These are phyloP conservation scores for Plectosphaerella cucumerina DNA, from an alignment of 2,329 filamentous ascomycete genomes.

Conservation along the genomic window DNA sequence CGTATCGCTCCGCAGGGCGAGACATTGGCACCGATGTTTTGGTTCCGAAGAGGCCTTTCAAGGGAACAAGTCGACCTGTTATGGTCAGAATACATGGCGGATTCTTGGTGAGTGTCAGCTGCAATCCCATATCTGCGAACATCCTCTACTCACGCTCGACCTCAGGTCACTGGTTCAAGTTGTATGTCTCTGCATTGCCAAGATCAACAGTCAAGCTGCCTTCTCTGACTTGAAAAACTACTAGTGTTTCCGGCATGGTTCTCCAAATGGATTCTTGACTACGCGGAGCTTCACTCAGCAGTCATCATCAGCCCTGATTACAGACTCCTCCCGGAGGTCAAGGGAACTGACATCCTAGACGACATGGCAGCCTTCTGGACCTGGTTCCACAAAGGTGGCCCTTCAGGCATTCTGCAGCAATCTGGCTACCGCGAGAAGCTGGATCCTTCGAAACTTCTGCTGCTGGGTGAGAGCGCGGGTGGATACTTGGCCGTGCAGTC, in stretches of 20 bases:
- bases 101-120: constrained; percentile 1
- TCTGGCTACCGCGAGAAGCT: not conserved
- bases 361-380: not conserved
- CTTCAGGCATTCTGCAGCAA: not conserved
- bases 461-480: constrained; percentile 1
- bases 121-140: not conserved
- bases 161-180: constrained; percentile 2
- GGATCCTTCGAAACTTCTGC: not conserved
- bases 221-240: too few species aligned
- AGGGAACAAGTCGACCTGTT: not conserved
- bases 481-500: constrained; percentile 2
- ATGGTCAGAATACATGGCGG: constrained; percentile 1
- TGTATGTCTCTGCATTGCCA: too few species aligned
- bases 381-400: not conserved
- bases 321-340: not conserved
- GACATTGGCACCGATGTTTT: not conserved
- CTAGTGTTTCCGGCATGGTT: constrained; percentile 3
- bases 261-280: constrained; percentile 3
- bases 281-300: not conserved
- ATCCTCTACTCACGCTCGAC: not conserved
- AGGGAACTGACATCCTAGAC: not conserved
- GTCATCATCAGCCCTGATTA: constrained; percentile 1
- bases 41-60: not conserved
- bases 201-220: too few species aligned
- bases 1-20: not conserved